Evolutionary conservation across 331 rosid species (phyloP).

Genomic region (Quercus tomentella): DNA sequence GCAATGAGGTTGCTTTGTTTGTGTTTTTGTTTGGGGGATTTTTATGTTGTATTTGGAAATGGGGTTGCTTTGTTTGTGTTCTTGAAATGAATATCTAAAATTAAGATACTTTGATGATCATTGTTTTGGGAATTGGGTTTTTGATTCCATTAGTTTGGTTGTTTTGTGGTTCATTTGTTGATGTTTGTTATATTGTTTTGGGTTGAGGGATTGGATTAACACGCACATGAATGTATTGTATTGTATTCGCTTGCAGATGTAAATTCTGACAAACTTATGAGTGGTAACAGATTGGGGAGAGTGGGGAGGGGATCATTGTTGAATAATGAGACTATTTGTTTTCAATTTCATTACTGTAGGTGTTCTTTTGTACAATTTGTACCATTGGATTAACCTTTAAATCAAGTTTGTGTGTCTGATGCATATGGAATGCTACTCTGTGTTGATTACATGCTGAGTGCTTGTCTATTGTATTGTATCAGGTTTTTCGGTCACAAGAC

Average conservation of each 20-base stretch:
- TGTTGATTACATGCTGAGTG: neutral
- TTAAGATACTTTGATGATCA: neutral
- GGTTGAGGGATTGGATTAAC: neutral
- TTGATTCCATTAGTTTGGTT: neutral
- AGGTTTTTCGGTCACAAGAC: conserved; percentile 97
- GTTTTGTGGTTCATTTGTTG: neutral
- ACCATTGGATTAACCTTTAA: neutral
- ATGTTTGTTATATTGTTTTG: neutral
- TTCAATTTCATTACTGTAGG: too few species aligned
- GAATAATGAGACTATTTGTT: neutral
- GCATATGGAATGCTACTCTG: neutral
- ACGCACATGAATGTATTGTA: neutral
- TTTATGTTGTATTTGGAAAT: neutral
- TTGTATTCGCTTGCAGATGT: neutral
- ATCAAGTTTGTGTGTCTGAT: neutral
- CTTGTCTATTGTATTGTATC: conserved; percentile 1
- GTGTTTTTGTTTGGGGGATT: neutral
- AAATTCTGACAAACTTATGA: neutral
- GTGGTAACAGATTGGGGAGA: neutral
- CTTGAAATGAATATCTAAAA: neutral
- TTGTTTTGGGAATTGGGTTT: too few species aligned
- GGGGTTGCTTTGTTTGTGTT: neutral
- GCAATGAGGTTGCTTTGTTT: too few species aligned
- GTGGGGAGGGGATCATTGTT: neutral
- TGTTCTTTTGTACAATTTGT: too few species aligned